Evolutionary conservation across 768 basidiomycete genomes (phyloP), one percentile per base, ranked within the genome.

Genomic region (Phlegmacium glaucopus): DNA sequence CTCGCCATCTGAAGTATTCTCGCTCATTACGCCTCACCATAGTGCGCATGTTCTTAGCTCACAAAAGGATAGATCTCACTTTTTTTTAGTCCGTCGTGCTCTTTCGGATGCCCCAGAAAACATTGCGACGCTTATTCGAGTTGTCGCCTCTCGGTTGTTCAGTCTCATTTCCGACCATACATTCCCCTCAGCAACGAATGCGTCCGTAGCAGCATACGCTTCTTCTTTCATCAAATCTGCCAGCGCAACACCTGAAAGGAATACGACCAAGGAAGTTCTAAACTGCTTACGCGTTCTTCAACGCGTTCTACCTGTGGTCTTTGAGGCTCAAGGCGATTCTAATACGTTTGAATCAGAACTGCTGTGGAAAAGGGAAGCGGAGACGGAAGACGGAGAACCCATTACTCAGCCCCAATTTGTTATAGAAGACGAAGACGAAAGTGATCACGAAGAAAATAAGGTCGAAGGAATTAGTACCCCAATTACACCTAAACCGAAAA

Each of bases 241-340:
- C 22, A 70, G 76, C 9, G 70, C 73, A 15, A 64, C 72, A 6
- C 51, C 72, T 5, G 83, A 80, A 50, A 75, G 79, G 52, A 90
- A 82, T 56, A 72, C 92, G 25, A 86, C 87, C 2, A 91, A 86
- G 55, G 87, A 97, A 63, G 90, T 85, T 4, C 74, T 99, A 38
- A 98, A 96, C 60, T 94, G 93, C 61, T 62, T 97, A n/a, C 80
- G 95, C 25, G 80, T 97, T 7, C 77, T 99, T 15, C 86, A 91
- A 49, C 80, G 96, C 41, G 78, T 97, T 15, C 71, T 98, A 12
- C 94, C 94, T 3, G 83, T 94, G n/a, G 68, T 97, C 36, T 94
- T 94, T 57, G 89, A 87, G 57, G 71, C 82, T 28, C 84, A 88
- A 50, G 80, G 80, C 26, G 89, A 88, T 58, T 72, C 81, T 1